Percentiles rank a stretch among this genome's conserved stretches.
These are phyloP conservation scores for Umbelopsis vinacea DNA, from an alignment of 192 early-diverging fungal genomes.

Conservation along the genomic window DNA sequence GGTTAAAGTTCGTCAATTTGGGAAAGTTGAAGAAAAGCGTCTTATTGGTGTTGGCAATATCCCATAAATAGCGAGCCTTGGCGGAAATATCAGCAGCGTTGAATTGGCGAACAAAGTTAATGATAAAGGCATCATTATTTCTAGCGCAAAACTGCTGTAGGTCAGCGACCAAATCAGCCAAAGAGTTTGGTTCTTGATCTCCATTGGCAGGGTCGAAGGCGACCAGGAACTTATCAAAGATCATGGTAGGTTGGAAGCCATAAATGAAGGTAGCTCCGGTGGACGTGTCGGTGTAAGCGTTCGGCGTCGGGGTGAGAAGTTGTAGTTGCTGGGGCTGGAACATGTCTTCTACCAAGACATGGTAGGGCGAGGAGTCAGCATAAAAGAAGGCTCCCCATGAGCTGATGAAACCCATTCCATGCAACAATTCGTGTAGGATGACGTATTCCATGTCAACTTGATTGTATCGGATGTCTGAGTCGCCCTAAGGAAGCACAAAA, in stretches of 20 bases:
- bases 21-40: conserved; percentile 27
- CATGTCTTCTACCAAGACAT: conserved; percentile 25
- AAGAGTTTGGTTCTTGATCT: background rate
- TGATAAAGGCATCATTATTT: conserved; percentile 36
- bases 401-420: conserved; percentile 38
- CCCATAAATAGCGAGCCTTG: conserved; percentile 24
- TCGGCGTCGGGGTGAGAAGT: conserved; percentile 18
- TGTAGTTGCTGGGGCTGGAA: conserved; percentile 14
- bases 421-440: conserved; percentile 35
- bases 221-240: conserved; percentile 43
- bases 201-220: conserved; percentile 3
- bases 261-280: conserved; percentile 34
- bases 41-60: conserved; percentile 2
- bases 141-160: conserved; percentile 42
- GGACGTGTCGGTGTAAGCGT: conserved; percentile 8
- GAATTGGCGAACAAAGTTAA: conserved; percentile 37
- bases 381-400: conserved; percentile 37
- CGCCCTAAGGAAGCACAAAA: conserved; percentile 15
- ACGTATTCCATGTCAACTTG: conserved; percentile 39
- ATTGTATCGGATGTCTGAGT: conserved; percentile 21
- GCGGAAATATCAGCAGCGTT: conserved; percentile 28
- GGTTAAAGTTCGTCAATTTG: background rate
- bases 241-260: conserved; percentile 42
- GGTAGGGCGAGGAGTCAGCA: conserved; percentile 26
- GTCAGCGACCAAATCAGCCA: conserved; percentile 26